phyloP scores from a whole-genome alignment of 23 red algal genomes.

The Gracilaria domingensis region DNA sequence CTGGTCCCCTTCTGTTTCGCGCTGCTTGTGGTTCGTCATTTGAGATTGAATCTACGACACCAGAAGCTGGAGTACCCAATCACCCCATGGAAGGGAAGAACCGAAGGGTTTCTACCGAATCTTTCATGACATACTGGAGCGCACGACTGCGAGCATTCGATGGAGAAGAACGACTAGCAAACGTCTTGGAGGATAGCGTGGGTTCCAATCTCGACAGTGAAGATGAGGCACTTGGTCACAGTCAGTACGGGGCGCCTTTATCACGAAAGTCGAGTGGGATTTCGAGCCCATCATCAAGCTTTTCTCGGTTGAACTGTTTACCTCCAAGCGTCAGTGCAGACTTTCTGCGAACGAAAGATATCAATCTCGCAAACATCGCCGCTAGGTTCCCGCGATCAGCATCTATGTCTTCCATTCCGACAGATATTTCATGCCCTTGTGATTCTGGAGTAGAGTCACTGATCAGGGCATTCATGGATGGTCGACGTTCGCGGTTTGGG shows the following conservation, averaged over 20 bases:
- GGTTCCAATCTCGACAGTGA: neutral
- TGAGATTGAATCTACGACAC: slow-evolving; percentile 70
- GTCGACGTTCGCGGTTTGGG: slow-evolving; percentile 59
- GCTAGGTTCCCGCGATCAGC: neutral
- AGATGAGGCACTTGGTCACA: slow-evolving; percentile 22
- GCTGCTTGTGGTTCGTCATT: slow-evolving; percentile 58
- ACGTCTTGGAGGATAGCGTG: slow-evolving; percentile 52
- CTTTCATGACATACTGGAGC: slow-evolving; percentile 66
- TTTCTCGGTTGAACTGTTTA: neutral
- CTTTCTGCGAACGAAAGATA: neutral
- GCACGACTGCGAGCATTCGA: slow-evolving; percentile 42
- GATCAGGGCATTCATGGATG: slow-evolving; percentile 67
- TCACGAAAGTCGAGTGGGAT: neutral
- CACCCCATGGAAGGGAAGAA: slow-evolving; percentile 43
- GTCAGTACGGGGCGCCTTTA: slow-evolving; percentile 54
- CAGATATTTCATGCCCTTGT: slow-evolving; percentile 62
- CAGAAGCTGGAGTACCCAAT: slow-evolving; percentile 60
- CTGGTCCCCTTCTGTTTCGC: slow-evolving; percentile 54
- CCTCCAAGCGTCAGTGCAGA: neutral
- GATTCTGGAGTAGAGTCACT: slow-evolving; percentile 65
- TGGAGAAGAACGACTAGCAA: slow-evolving; percentile 58
- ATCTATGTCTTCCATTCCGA: slow-evolving; percentile 29
- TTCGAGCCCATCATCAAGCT: neutral
- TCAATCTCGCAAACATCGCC: neutral
- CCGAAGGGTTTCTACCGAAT: slow-evolving; percentile 49